Evolutionary conservation across 768 basidiomycete genomes (phyloP).

Genomic region (Hericium rajendrae): DNA sequence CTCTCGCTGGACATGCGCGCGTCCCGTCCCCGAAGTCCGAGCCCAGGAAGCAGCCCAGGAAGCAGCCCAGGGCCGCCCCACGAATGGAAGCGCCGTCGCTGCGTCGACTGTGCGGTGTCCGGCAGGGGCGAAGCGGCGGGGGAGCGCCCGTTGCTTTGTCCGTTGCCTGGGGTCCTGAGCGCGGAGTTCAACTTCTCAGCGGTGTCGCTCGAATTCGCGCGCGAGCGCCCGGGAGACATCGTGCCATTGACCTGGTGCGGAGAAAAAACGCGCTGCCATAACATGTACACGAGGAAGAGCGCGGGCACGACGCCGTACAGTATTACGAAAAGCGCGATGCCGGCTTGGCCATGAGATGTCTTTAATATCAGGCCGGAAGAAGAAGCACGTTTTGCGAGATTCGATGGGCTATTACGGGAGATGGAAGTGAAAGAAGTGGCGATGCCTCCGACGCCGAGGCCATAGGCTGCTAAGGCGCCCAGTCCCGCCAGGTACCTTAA

Average conservation of each 20-base stretch:
- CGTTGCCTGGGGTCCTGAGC: neutral
- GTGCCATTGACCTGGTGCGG: slow-evolving; percentile 1
- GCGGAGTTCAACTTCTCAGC: slow-evolving; percentile 30
- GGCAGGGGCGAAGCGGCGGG: slow-evolving; percentile 21
- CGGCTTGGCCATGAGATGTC: slow-evolving; percentile 57
- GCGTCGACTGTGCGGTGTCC: slow-evolving; percentile 18
- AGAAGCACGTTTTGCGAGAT: slow-evolving; percentile 23
- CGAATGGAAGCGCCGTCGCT: slow-evolving; percentile 24
- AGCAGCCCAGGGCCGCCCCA: slow-evolving; percentile 31
- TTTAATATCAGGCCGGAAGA: slow-evolving; percentile 29
- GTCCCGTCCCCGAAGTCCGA: slow-evolving; percentile 24
- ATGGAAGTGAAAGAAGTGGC: slow-evolving; percentile 54
- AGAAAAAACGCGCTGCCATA: slow-evolving; percentile 5
- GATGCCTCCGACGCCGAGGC: slow-evolving; percentile 53
- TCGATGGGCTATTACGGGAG: slow-evolving; percentile 15
- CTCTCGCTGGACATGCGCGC: slow-evolving; percentile 33
- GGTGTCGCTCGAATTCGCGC: slow-evolving; percentile 29
- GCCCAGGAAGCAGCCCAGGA: slow-evolving; percentile 2
- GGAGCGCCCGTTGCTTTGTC: slow-evolving; percentile 16
- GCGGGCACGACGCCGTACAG: slow-evolving; percentile 47
- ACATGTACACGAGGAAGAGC: slow-evolving; percentile 23
- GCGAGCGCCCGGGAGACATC: slow-evolving; percentile 11
- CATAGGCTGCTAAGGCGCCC: slow-evolving; percentile 41
- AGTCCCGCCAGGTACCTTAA: slow-evolving; percentile 29
- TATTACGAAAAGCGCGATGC: slow-evolving; percentile 52